Evolutionary conservation across 2,329 filamentous ascomycete genomes (phyloP), one percentile per base, ranked within the genome.

Genomic region (Hawksworthiomyces lignivorus): DNA sequence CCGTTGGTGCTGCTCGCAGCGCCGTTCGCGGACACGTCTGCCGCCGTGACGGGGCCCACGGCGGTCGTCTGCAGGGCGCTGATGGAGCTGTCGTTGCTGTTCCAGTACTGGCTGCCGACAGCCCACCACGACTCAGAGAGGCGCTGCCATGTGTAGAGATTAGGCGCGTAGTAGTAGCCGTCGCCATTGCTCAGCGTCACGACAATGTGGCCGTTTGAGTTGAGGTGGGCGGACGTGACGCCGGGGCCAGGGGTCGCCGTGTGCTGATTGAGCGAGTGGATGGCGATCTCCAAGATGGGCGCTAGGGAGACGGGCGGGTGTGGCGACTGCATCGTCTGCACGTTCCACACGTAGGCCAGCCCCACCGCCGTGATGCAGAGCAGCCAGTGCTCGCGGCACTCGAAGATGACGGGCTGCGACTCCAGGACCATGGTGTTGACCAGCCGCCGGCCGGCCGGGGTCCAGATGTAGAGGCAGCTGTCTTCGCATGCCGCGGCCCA

Each of bases 61-160:
- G 80, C 79, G 1, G 80, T 82, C 3, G 85, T 80, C 50, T 87
- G 81, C 28, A 95, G 64, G 38, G 88, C 85, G 36, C 84, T 82
- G 40, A 95, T 80, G 1, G 88, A 88, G 2, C 87, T 88, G 55
- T 96, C 92, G 40, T 88, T 94, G 1, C 88, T 94, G 62, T 98
- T 97, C 94, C 92, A 98, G 61, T 98, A 98, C 59, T 98, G 92
- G 52, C 87, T 94, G 15, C 89, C 89, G 0, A 97, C 88, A 0
- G 90, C 90, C 88, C 92, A 98, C 92, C 92, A 98, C 2, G 87
- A 77, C 59, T 98, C 94, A 3, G 88, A 94, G n/a, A 98, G 71
- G 9, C 89, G 80, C 62, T 97, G 90, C 92, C 92, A 98, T 7
- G 81, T 77, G 61, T 80, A 90, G 82, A 98, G 85, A 15, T 75